These are phyloP conservation scores for Erodium trifolium DNA, from an alignment of 441 rosid species.

Conservation along the genomic window DNA sequence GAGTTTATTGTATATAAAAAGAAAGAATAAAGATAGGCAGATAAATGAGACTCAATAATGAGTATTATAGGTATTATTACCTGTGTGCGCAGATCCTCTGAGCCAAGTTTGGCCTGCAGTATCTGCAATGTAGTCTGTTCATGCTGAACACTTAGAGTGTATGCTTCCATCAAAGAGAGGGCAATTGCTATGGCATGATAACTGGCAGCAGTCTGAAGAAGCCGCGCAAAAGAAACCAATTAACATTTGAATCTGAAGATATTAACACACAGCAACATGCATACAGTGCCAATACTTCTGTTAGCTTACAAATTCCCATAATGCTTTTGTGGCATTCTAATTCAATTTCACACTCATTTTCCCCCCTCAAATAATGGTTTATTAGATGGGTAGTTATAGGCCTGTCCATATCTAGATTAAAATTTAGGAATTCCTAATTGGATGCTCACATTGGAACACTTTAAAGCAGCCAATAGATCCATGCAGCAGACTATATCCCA, in stretches of 20 bases:
- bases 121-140: constrained; percentile 77
- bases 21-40: constrained; percentile 13
- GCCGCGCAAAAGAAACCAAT: neutral
- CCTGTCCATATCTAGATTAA: neutral
- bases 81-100: constrained; percentile 73
- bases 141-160: constrained; percentile 70
- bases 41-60: constrained; percentile 11
- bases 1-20: constrained; percentile 15
- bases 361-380: neutral
- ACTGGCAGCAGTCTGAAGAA: constrained; percentile 68
- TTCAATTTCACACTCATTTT: too few species aligned
- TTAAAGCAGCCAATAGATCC: neutral
- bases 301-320: neutral
- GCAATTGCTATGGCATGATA: constrained; percentile 89
- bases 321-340: too few species aligned
- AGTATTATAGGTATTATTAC: constrained; percentile 22
- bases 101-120: constrained; percentile 70
- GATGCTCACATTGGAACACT: neutral
- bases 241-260: constrained; percentile 5
- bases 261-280: neutral
- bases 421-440: neutral
- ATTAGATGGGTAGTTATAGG: neutral
- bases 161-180: constrained; percentile 69
- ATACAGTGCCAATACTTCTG: neutral
- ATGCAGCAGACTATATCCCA: neutral